phyloP scores from a whole-genome alignment of 345 rosid genomes.

The Eucalyptus polyanthemos region DNA sequence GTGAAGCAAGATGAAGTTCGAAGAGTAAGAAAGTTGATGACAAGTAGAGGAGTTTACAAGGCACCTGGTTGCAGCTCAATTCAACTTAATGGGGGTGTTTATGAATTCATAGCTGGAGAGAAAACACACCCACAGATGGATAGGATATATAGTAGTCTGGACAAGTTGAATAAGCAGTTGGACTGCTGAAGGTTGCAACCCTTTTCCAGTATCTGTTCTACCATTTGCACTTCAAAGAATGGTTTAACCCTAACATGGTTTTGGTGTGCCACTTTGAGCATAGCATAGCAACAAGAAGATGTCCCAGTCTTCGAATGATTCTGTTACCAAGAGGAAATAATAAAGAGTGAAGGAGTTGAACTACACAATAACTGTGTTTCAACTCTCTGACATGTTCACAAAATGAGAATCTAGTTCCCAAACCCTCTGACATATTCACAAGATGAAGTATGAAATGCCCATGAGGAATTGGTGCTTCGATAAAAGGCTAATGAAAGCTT shows the following conservation, averaged over 20 bases:
- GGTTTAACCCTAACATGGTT: neutral
- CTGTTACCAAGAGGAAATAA: neutral
- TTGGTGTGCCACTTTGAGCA: neutral
- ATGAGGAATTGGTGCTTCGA: neutral
- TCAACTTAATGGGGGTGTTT: neutral
- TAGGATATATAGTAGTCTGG: neutral
- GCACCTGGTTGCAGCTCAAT: slow-evolving; percentile 12
- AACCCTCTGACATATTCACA: neutral
- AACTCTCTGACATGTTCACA: neutral
- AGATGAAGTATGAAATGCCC: neutral
- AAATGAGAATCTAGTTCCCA: neutral
- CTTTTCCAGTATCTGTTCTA: neutral
- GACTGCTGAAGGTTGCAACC: neutral
- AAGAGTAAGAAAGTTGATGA: slow-evolving; percentile 3
- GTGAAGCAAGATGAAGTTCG: neutral
- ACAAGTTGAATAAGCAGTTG: neutral
- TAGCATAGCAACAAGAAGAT: neutral
- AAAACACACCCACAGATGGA: slow-evolving; percentile 1
- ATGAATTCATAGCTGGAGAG: slow-evolving; percentile 9
- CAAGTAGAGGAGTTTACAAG: neutral
- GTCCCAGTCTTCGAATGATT: neutral
- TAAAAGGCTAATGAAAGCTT: neutral
- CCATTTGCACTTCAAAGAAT: neutral
- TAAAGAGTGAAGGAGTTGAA: neutral
- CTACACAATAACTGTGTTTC: neutral